Evolutionary conservation across 257 asterid species (phyloP), one percentile per base, ranked within the genome.

Genomic region (Solanum megistacrolobum): DNA sequence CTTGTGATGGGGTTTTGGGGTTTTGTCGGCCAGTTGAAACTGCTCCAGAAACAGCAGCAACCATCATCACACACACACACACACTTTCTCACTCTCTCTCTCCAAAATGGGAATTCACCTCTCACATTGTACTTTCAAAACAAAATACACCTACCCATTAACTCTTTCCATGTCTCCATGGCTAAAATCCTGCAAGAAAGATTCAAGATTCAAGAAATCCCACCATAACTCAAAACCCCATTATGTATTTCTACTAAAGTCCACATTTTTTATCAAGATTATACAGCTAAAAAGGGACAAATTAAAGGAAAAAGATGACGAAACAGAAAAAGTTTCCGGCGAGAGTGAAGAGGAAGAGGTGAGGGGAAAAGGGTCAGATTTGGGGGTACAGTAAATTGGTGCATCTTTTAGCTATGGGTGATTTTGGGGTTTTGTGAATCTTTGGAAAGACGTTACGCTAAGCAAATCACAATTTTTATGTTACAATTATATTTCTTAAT

Each of bases 1-100:
- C 93, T 83, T 48, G 91, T 52, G 93, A 73, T 86, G 82, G 82
- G 79, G 89, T 58, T 88, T 89, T 91, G 71, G 89, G 91, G 87
- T 86, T 93, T 91, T 93, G 90, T 29, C 95, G 90, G 89, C 98
- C 95, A 94, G 94, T 95, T 92, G 94, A 94, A 89, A 18, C 79
- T 72, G 43, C 79, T 35, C 95, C 98, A 78, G 98, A 91, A 92
- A 92, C 94, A 90, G 98, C 98, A 93, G 96, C 98, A 92, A 94
- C 98, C 99, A 97, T 92, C 92, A 92, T 93, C 93, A 88, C 92
- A 89, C 88, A 32, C 12, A 41, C 78, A 36, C 85, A 84, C 89
- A 88, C 83, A 31, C 83, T 41, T 7, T 23, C 69, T 32, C 21
- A 55, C 84, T 79, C 65, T 79, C 62, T 25, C 85, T 46, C 43